A percentile compares a stretch with the other conserved stretches of the same genome.
phyloP scores from a whole-genome alignment of 78 protist species.

The Diacronema lutheri region DNA sequence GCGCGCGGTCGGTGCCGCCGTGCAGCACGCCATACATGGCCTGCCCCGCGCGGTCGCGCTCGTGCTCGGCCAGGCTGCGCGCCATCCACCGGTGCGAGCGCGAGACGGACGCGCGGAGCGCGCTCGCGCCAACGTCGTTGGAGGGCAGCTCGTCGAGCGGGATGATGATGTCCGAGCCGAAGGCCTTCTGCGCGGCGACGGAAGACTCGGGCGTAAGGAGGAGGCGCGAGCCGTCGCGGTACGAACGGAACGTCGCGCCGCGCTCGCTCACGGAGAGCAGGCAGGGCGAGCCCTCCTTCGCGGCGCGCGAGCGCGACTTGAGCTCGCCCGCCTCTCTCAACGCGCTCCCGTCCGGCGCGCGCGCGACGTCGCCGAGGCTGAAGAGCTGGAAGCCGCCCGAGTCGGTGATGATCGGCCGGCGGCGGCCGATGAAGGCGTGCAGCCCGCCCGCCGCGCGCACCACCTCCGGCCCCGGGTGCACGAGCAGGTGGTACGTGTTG shows the following conservation, averaged over 20 bases:
- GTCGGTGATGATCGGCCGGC: slow-evolving; percentile 22
- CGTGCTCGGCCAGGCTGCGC: slow-evolving; percentile 6
- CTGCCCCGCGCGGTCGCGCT: slow-evolving; percentile 2
- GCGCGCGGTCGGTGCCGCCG: slow-evolving; percentile 24
- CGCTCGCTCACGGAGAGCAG: background rate
- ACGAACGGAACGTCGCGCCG: slow-evolving; percentile 20
- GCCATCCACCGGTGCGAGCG: slow-evolving; percentile 46
- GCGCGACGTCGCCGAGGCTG: too few relatives aligned
- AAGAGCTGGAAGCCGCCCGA: background rate
- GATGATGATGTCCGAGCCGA: slow-evolving; percentile 30
- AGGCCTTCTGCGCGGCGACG: slow-evolving; percentile 10
- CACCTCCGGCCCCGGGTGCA: slow-evolving; percentile 18
- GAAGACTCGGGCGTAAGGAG: slow-evolving; percentile 23
- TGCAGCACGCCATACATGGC: slow-evolving; percentile 36
- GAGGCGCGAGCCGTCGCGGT: background rate
- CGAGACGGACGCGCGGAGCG: slow-evolving; percentile 7
- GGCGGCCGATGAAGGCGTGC: slow-evolving; percentile 9
- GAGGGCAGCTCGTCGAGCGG: slow-evolving; percentile 44
- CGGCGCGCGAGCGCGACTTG: too few relatives aligned
- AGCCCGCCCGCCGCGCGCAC: slow-evolving; percentile 11
- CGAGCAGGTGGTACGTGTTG: slow-evolving; percentile 23
- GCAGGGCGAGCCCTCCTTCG: too few relatives aligned
- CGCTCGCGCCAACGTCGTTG: background rate
- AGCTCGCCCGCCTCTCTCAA: too few relatives aligned
- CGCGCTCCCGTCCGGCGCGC: too few relatives aligned